A percentile compares a stretch with the other conserved stretches of the same genome.
phyloP scores from a whole-genome alignment of 495 filamentous ascomycete genomes.

The Trichocladium uniseriatum region DNA sequence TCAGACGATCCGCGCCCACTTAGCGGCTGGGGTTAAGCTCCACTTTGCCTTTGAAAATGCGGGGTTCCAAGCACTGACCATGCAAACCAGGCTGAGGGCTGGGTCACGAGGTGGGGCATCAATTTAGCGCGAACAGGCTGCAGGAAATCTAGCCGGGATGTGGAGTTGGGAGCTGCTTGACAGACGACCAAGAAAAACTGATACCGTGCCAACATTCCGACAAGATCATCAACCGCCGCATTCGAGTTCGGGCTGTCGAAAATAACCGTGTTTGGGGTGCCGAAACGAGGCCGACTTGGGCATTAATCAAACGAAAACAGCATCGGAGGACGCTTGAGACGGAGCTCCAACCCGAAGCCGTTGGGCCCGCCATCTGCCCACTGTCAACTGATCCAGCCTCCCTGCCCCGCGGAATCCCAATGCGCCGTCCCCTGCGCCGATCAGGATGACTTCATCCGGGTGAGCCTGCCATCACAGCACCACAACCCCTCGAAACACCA shows the following conservation, averaged over 20 bases:
- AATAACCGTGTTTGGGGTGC: too few species aligned
- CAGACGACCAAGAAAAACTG: background rate
- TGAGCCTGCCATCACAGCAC: slow-evolving; percentile 6
- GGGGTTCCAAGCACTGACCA: slow-evolving; percentile 14
- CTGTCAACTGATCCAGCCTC: background rate
- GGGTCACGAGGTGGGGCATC: slow-evolving; percentile 11
- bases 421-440: slow-evolving; percentile 11
- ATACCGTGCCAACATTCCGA: background rate
- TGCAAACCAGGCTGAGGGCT: slow-evolving; percentile 3
- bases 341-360: background rate
- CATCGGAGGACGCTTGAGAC: background rate
- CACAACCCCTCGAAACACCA: background rate
- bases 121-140: slow-evolving; percentile 1
- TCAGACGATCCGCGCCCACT: slow-evolving; percentile 12
- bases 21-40: slow-evolving; percentile 6
- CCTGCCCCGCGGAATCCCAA: background rate
- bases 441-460: slow-evolving; percentile 31
- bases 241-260: too few species aligned
- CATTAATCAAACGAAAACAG: too few species aligned
- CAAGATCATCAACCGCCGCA: background rate
- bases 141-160: background rate
- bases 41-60: slow-evolving; percentile 5
- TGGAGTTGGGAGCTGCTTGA: background rate
- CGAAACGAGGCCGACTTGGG: too few species aligned
- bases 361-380: background rate